A percentile compares a stretch with the other conserved stretches of the same genome.
Conservation (phyloP, 2,329 filamentous ascomycete species). For the Nemania abortiva region DNA sequence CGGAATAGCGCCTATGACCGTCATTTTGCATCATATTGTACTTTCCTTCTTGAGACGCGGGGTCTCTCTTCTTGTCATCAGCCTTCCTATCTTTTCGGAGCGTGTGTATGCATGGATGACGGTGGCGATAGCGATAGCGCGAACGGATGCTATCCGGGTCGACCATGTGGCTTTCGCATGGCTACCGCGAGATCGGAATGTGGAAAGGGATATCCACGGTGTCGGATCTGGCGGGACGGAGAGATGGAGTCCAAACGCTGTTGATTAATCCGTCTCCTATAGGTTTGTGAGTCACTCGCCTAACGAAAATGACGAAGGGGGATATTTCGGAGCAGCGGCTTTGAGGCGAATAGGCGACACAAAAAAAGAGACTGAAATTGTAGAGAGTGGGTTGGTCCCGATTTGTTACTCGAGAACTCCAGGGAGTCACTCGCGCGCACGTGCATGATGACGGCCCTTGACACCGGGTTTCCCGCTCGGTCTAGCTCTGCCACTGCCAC, state of each 20-base stretch:
- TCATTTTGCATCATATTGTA: slow-evolving; percentile 6
- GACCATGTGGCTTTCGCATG: slow-evolving; percentile 26
- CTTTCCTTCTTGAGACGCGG: background rate
- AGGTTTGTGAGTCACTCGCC: slow-evolving; percentile 29
- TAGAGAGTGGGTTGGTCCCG: slow-evolving; percentile 3
- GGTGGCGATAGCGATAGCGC: background rate
- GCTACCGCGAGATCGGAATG: slow-evolving; percentile 25
- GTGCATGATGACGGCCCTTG: slow-evolving; percentile 18
- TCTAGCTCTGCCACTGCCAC: slow-evolving; percentile 18
- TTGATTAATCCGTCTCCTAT: background rate
- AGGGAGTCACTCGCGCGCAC: background rate
- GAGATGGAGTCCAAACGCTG: background rate
- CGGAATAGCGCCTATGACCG: slow-evolving; percentile 17
- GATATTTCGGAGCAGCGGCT: slow-evolving; percentile 23
- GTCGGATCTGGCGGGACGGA: slow-evolving; percentile 28
- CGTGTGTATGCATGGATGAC: background rate
- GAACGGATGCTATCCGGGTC: background rate
- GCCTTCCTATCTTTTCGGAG: background rate
- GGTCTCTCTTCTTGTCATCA: background rate
- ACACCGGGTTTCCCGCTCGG: slow-evolving; percentile 29
- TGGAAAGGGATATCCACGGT: slow-evolving; percentile 8
- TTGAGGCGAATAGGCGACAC: slow-evolving; percentile 19
- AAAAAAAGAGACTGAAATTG: background rate
- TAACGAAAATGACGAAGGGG: slow-evolving; percentile 26
- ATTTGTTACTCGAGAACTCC: slow-evolving; percentile 2